These are phyloP conservation scores for Pythium dissimile DNA, from an alignment of 352 stramenopile species.

Conservation along the genomic window DNA sequence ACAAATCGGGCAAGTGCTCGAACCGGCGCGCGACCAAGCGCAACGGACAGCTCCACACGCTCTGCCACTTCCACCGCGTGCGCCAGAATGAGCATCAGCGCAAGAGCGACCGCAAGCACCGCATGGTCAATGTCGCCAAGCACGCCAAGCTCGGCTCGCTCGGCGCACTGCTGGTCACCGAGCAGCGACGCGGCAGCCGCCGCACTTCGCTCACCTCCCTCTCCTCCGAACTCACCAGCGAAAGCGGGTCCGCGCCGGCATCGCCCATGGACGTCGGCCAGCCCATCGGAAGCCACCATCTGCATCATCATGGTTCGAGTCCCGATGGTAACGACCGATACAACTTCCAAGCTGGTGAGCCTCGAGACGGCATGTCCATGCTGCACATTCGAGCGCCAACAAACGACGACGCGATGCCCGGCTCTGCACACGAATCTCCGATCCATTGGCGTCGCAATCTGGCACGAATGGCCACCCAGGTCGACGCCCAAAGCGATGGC, in stretches of 20 bases:
- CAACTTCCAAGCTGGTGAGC: background rate
- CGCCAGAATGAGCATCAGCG: conserved; percentile 84
- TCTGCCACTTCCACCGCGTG: conserved; percentile 82
- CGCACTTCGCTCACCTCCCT: conserved; percentile 28
- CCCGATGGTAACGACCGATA: conserved; percentile 12
- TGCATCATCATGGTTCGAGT: conserved; percentile 1
- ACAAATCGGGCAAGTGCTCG: conserved; percentile 84
- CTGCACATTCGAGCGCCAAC: conserved; percentile 15
- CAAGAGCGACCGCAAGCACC: conserved; percentile 87
- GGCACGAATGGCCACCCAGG: conserved; percentile 19
- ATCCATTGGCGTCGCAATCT: conserved; percentile 24
- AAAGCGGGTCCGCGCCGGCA: conserved; percentile 26
- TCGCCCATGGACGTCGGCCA: conserved; percentile 35
- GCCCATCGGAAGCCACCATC: background rate
- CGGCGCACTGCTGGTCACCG: conserved; percentile 37
- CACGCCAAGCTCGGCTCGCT: conserved; percentile 70
- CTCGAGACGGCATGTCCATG: background rate
- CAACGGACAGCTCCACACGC: conserved; percentile 80
- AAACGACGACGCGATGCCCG: background rate
- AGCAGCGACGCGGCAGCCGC: conserved; percentile 11
- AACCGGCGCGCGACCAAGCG: conserved; percentile 82
- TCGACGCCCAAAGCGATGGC: background rate
- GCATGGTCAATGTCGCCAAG: conserved; percentile 70
- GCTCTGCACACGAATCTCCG: conserved; percentile 11
- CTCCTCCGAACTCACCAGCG: conserved; percentile 31